A percentile compares a stretch with the other conserved stretches of the same genome.
phyloP scores from a whole-genome alignment of 352 stramenopile species.

The Pythium chondricola region DNA sequence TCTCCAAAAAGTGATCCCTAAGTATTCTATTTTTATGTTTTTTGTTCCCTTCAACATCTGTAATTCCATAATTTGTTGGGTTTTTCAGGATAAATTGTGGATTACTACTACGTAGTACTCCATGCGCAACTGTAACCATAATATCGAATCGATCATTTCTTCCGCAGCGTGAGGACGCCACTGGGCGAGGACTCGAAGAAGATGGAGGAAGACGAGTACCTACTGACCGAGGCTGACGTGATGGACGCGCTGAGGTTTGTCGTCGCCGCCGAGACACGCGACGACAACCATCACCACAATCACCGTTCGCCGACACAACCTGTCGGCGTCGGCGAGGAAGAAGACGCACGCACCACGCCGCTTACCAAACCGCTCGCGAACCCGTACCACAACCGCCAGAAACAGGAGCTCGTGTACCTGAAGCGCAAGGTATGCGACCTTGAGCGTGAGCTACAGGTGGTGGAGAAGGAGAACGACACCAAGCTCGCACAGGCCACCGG shows the following conservation, averaged over 20 bases:
- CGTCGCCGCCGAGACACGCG: conserved; percentile 16
- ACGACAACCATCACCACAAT: too few species aligned
- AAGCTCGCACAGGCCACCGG: conserved; percentile 9
- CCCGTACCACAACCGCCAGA: conserved; percentile 28
- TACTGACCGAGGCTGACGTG: conserved; percentile 17
- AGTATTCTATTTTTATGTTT: not conserved
- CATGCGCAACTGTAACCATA: too few species aligned
- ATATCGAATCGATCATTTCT: too few species aligned
- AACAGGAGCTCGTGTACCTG: conserved; percentile 32
- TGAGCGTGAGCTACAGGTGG: conserved; percentile 18
- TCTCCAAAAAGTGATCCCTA: not conserved
- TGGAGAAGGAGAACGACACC: conserved; percentile 21
- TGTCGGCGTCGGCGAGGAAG: not conserved
- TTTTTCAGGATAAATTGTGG: too few species aligned
- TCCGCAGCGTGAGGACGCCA: too few species aligned
- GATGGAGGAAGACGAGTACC: conserved; percentile 16
- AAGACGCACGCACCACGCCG: not conserved
- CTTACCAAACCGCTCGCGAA: conserved; percentile 1
- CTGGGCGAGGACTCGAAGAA: too few species aligned
- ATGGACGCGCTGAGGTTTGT: conserved; percentile 20
- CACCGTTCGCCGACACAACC: not conserved
- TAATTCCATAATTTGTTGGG: too few species aligned
- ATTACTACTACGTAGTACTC: too few species aligned
- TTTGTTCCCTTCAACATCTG: too few species aligned
- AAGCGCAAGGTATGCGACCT: conserved; percentile 29